phyloP scores from a whole-genome alignment of 148 eudicot species.

The Rheum nobile region DNA sequence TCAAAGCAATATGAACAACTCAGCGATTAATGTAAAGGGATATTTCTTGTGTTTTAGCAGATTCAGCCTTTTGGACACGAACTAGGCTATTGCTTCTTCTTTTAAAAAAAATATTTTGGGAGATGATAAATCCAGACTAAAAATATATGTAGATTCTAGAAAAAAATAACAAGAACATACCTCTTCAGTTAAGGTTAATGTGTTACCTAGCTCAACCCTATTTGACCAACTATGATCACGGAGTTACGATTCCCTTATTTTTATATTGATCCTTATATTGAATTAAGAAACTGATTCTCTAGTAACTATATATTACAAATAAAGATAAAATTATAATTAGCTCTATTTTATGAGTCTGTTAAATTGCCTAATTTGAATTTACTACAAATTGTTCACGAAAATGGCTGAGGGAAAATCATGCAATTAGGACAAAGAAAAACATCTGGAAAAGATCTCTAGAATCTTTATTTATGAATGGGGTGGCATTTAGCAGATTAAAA shows the following conservation, averaged over 20 bases:
- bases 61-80: neutral
- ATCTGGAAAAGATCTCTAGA: neutral
- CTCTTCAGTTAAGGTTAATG: neutral
- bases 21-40: constrained; percentile 46
- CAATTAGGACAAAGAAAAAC: neutral
- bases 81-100: neutral
- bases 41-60: neutral
- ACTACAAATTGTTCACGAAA: neutral
- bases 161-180: neutral
- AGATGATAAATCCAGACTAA: neutral
- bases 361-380: neutral
- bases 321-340: neutral
- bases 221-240: neutral
- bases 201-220: neutral
- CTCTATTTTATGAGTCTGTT: neutral
- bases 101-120: neutral
- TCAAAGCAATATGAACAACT: constrained; percentile 26
- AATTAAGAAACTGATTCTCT: neutral
- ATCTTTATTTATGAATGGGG: neutral
- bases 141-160: neutral
- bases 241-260: neutral
- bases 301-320: neutral
- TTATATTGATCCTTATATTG: neutral
- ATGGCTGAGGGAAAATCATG: neutral
- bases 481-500: neutral